Evolutionary conservation across 257 asterid genomes (phyloP).

Genomic region (Coffea canephora): DNA sequence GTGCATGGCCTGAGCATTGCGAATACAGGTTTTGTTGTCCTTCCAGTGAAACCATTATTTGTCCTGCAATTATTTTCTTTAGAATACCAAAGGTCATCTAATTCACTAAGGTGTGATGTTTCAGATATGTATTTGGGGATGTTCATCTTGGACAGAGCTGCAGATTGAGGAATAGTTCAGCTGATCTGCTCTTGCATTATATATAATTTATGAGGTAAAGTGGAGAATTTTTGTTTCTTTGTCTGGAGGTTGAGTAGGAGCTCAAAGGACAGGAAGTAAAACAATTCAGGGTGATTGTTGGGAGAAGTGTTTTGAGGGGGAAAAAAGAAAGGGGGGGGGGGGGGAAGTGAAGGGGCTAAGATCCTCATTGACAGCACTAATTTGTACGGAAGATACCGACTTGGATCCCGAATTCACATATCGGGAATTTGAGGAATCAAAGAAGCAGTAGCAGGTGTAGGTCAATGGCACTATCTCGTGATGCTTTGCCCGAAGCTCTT

Average conservation of each 20-base stretch:
- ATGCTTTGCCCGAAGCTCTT: too few species aligned
- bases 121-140: slow-evolving; percentile 88
- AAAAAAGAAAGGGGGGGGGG: too few species aligned
- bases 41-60: not conserved
- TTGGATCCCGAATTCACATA: too few species aligned
- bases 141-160: slow-evolving; percentile 99
- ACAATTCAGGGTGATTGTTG: not conserved
- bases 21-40: slow-evolving; percentile 71
- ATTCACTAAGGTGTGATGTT: slow-evolving; percentile 20
- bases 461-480: too few species aligned
- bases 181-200: slow-evolving; percentile 67
- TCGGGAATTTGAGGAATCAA: too few species aligned
- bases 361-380: too few species aligned
- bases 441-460: too few species aligned
- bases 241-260: not conserved
- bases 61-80: not conserved
- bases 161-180: slow-evolving; percentile 75
- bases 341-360: too few species aligned
- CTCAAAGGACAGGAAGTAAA: not conserved
- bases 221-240: not conserved
- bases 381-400: too few species aligned
- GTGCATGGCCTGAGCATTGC: slow-evolving; percentile 94
- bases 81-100: slow-evolving; percentile 3
- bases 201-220: slow-evolving; percentile 33
- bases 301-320: too few species aligned